Evolutionary conservation across 805 yeast genomes (phyloP).

Genomic region (Phaffomyces thermotolerans): DNA sequence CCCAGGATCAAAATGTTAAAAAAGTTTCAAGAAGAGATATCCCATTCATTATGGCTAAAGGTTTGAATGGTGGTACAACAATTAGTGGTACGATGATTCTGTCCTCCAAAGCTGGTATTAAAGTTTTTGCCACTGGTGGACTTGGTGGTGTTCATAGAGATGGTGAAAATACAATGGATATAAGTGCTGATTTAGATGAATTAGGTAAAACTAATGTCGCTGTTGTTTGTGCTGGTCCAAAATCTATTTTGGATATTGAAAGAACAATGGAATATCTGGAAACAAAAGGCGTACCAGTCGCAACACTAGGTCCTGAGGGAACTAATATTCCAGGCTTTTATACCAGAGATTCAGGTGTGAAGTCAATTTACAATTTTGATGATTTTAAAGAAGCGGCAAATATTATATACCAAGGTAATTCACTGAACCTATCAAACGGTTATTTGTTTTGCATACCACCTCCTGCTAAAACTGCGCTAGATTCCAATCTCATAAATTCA

Average conservation of each 20-base stretch:
- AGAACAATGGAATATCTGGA: conserved; percentile 81
- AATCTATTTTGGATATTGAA: conserved; percentile 72
- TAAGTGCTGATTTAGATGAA: conserved; percentile 84
- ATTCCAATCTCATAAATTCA: conserved; percentile 40
- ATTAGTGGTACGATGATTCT: conserved; percentile 85
- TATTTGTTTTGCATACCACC: conserved; percentile 79
- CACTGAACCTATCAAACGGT: conserved; percentile 56
- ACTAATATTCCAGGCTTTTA: conserved; percentile 75
- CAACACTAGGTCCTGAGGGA: conserved; percentile 51
- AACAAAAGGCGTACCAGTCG: conserved; percentile 85
- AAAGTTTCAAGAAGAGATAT: conserved; percentile 81
- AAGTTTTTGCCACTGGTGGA: conserved; percentile 90
- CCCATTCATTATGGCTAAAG: conserved; percentile 57
- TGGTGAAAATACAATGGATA: conserved; percentile 67
- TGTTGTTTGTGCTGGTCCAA: conserved; percentile 92
- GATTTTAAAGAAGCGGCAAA: conserved; percentile 53
- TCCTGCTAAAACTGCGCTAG: conserved; percentile 54
- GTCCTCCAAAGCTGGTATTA: conserved; percentile 66
- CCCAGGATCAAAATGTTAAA: conserved; percentile 26
- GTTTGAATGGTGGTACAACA: conserved; percentile 79
- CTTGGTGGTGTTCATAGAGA: conserved; percentile 87
- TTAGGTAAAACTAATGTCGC: conserved; percentile 75
- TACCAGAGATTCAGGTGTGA: conserved; percentile 65
- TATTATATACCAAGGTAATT: conserved; percentile 41
- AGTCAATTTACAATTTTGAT: conserved; percentile 60